Evolutionary conservation across 768 basidiomycete genomes (phyloP).

Genomic region (Boletus edulis): DNA sequence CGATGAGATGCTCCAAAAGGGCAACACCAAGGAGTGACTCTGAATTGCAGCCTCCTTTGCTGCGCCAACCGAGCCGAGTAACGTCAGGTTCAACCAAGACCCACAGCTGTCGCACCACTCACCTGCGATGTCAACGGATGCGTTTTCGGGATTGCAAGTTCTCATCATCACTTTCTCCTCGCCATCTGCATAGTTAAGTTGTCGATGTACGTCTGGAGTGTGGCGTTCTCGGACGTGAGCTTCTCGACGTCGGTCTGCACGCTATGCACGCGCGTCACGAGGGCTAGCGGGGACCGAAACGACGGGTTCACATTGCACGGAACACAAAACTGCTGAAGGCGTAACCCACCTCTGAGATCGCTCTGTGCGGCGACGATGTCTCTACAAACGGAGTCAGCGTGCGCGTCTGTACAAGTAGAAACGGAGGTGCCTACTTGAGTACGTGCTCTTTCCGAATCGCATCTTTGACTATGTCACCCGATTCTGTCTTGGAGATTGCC

Average conservation of each 20-base stretch:
- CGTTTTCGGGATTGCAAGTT: not conserved
- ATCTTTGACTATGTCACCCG: constrained; percentile 69
- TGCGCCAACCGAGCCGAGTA: not conserved
- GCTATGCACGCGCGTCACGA: constrained; percentile 61
- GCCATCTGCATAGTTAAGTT: constrained; percentile 88
- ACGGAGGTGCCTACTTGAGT: constrained; percentile 57
- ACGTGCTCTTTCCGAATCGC: constrained; percentile 75
- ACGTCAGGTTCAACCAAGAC: not conserved
- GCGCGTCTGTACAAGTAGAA: not conserved
- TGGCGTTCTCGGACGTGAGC: constrained; percentile 74
- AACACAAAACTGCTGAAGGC: not conserved
- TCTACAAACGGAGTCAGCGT: constrained; percentile 36
- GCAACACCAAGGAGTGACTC: not conserved
- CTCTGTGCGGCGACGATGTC: constrained; percentile 75
- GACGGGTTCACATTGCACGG: not conserved
- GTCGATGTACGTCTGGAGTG: constrained; percentile 86
- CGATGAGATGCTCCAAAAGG: not conserved
- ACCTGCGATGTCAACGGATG: constrained; percentile 4
- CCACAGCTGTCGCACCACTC: not conserved
- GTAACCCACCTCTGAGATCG: constrained; percentile 64
- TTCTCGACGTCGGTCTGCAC: constrained; percentile 82
- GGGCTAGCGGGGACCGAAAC: constrained; percentile 41
- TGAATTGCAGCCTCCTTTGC: not conserved
- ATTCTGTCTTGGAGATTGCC: constrained; percentile 43
- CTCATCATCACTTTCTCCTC: constrained; percentile 56